Conservation (phyloP, 192 early-diverging fungal genomes). For the Chytriomyces confervae region DNA sequence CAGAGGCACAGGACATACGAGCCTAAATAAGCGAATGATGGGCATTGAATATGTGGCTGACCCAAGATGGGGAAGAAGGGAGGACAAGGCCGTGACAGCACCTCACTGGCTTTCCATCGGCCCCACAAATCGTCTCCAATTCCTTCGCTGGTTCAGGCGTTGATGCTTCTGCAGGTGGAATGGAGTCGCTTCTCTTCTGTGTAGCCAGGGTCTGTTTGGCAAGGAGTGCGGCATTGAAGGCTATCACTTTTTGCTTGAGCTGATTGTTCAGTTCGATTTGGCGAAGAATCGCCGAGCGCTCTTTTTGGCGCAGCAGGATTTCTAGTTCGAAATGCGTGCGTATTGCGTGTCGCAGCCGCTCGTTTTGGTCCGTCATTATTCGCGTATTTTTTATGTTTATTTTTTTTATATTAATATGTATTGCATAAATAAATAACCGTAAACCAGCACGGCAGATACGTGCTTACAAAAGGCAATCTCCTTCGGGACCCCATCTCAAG, state of each 20-base stretch:
- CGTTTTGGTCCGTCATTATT: background rate
- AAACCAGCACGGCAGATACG: no score
- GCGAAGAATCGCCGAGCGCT: background rate
- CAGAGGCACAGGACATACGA: background rate
- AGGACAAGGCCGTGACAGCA: background rate
- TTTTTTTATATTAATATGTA: no score
- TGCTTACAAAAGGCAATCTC: no score
- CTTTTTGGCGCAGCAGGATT: slow-evolving; percentile 19
- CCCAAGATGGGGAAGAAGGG: background rate
- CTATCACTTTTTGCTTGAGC: background rate
- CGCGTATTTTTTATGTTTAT: no score
- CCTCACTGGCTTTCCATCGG: background rate
- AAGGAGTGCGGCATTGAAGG: background rate
- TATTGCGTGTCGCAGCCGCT: background rate
- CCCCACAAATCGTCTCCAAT: background rate
- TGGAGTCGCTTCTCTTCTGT: no score
- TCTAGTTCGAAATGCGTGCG: slow-evolving; percentile 33
- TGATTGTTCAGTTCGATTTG: background rate
- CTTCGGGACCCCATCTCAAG: no score
- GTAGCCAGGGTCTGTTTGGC: no score
- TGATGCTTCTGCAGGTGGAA: no score
- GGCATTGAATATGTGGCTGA: background rate
- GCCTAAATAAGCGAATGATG: background rate
- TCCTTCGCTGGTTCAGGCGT: background rate
- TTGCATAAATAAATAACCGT: no score